Percentiles rank a stretch among this genome's conserved stretches.
These are phyloP conservation scores for Citrus australasica DNA, from an alignment of 345 rosid species.

Conservation along the genomic window DNA sequence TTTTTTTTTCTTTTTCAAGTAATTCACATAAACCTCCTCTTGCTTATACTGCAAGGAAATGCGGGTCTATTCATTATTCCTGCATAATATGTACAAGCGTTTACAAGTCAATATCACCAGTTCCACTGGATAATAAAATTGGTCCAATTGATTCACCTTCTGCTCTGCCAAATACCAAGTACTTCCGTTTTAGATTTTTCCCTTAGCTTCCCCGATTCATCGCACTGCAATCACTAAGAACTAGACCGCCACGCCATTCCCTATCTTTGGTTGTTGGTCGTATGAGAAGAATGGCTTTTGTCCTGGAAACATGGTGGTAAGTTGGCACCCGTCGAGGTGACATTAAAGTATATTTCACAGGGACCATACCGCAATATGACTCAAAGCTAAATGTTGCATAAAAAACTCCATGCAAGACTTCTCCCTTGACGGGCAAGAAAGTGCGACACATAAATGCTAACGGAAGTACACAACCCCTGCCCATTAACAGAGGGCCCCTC, in stretches of 20 bases:
- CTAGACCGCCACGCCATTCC: conserved; percentile 18
- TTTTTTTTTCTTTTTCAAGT: too few species aligned
- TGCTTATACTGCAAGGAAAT: too few species aligned
- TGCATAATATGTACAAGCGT: too few species aligned
- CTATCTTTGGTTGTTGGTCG: conserved; percentile 23
- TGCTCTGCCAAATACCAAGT: too few species aligned
- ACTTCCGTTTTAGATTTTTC: conserved; percentile 8
- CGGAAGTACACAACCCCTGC: conserved; percentile 2
- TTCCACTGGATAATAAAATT: too few species aligned
- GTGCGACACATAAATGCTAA: conserved; percentile 26
- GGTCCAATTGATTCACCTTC: too few species aligned
- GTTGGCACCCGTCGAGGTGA: conserved; percentile 28
- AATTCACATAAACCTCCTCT: too few species aligned
- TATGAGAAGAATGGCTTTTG: conserved; percentile 22
- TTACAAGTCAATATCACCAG: too few species aligned
- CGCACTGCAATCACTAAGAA: conserved; percentile 31
- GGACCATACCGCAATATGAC: conserved; percentile 16
- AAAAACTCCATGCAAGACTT: conserved; percentile 32
- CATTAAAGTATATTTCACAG: neutral
- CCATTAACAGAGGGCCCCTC: neutral
- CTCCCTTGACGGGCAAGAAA: conserved; percentile 26
- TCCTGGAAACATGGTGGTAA: conserved; percentile 13
- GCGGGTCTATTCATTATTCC: too few species aligned
- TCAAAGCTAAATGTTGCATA: neutral
- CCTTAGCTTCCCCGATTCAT: conserved; percentile 16